Evolutionary conservation across 257 asterid species (phyloP), one percentile per base, ranked within the genome.

Genomic region (Agastache rugosa): DNA sequence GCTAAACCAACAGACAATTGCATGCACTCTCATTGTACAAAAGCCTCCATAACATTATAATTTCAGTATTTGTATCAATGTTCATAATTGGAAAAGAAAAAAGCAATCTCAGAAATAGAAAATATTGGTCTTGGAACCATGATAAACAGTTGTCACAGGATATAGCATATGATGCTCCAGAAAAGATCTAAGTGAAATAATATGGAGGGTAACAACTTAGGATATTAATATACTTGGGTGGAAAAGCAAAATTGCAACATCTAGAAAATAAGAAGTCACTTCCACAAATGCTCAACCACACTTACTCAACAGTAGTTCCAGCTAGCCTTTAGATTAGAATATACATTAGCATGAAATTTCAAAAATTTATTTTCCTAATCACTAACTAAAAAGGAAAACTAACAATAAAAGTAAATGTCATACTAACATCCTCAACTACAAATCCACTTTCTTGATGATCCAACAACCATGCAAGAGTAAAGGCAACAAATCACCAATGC

Each of bases 101-200:
- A 2, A 25, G 35, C 54, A 74, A 45, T 6, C 4, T 11, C 17
- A 19, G 27, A 25, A 41, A 27, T 3, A 22, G 34, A 55, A 14
- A 14, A 50, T 12, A 45, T 16, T 48, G 0, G 17, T 31, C 62
- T 25, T 47, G 16, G 5, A 71, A 56, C 45, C 65, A 55, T 58
- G 25, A 42, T 34, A 6, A 16, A 16, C 50, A 35, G 17, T 71
- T 14, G 29, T 39, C 63, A 39, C 29, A 39, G 35, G 19, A n/a
- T 39, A 39, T 23, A 22, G 39, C 44, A 56, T 69, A 56, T 69
- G 58, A 31, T 34, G n/a, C 64, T 53, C 34, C 37, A 12, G 51
- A 35, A 34, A 51, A 31, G 19, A 34, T 20, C 7, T 2, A 51
- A 47, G 25, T 15, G 22, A 4, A 22, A 4, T 9, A 56, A 23